These are phyloP conservation scores for Remersonia thermophila DNA, from an alignment of 2,329 filamentous ascomycete genomes.

Conservation along the genomic window DNA sequence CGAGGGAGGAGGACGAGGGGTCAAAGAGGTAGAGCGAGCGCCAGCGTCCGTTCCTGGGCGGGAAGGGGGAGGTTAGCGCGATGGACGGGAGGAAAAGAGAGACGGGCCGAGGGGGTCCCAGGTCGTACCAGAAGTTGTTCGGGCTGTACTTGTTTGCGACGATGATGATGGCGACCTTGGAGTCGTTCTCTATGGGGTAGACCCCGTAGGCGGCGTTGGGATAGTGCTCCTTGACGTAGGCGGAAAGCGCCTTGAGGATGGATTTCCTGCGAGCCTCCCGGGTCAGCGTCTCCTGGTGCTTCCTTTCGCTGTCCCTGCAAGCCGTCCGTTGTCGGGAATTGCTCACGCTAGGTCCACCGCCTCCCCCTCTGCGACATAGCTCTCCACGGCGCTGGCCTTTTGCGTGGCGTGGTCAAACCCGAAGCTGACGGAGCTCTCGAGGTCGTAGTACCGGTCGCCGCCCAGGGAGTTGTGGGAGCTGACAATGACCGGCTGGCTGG, in stretches of 20 bases:
- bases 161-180: slow-evolving; percentile 65
- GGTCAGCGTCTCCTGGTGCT: slow-evolving; percentile 4
- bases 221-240: slow-evolving; percentile 81
- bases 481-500: slow-evolving; percentile 71
- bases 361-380: slow-evolving; percentile 62
- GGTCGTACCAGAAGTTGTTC: slow-evolving; percentile 79
- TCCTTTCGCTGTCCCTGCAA: too few relatives aligned
- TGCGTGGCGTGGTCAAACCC: slow-evolving; percentile 74
- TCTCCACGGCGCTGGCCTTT: slow-evolving; percentile 75
- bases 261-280: slow-evolving; percentile 50
- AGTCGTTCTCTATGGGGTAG: slow-evolving; percentile 67
- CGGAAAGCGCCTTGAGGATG: slow-evolving; percentile 61
- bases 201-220: slow-evolving; percentile 68
- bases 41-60: slow-evolving; percentile 81
- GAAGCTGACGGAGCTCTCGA: slow-evolving; percentile 79
- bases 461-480: slow-evolving; percentile 77
- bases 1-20: slow-evolving; percentile 53
- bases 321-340: background rate
- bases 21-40: slow-evolving; percentile 74
- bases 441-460: slow-evolving; percentile 76
- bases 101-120: background rate
- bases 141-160: slow-evolving; percentile 97
- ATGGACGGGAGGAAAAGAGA: background rate
- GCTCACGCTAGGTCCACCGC: slow-evolving; percentile 70
- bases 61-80: background rate